A percentile compares a stretch with the other conserved stretches of the same genome.
phyloP scores from a whole-genome alignment of 2,329 filamentous ascomycete species.

The Pseudogymnoascus destructans region DNA sequence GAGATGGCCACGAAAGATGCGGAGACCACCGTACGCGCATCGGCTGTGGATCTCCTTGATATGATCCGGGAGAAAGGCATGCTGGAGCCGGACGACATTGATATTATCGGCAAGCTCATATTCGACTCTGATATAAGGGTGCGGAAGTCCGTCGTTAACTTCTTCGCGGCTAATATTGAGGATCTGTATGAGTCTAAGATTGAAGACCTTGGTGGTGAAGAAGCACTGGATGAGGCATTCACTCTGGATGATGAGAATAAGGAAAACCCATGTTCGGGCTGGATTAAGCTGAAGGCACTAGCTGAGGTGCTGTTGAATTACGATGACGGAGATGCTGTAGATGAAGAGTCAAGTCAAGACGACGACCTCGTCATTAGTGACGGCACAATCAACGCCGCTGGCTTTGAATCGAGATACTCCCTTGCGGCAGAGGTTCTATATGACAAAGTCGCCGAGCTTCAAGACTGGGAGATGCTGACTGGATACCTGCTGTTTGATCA shows the following conservation, averaged over 20 bases:
- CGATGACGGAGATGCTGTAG: constrained; percentile 54
- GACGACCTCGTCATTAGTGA: constrained; percentile 36
- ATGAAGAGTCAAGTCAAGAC: constrained; percentile 33
- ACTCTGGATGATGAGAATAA: constrained; percentile 60
- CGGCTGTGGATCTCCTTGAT: constrained; percentile 70
- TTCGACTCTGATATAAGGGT: constrained; percentile 79
- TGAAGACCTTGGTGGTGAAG: constrained; percentile 73
- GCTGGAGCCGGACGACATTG: constrained; percentile 83
- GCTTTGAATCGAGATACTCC: constrained; percentile 68
- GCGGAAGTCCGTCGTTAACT: constrained; percentile 75
- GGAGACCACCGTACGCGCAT: constrained; percentile 66
- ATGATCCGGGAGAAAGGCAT: constrained; percentile 71
- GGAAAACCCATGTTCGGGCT: constrained; percentile 62
- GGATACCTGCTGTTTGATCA: constrained; percentile 91
- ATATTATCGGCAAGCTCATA: constrained; percentile 72
- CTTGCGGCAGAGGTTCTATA: constrained; percentile 78
- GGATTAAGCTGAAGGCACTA: constrained; percentile 86
- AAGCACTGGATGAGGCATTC: constrained; percentile 62
- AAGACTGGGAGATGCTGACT: constrained; percentile 76
- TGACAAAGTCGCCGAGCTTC: constrained; percentile 66
- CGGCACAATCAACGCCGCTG: constrained; percentile 40
- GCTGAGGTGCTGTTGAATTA: constrained; percentile 74
- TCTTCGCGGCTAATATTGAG: constrained; percentile 79
- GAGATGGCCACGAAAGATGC: constrained; percentile 86
- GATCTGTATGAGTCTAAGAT: constrained; percentile 68